Base-by-base conservation (phyloP, 2,329 filamentous ascomycete genomes). In the Aspergillus sp. region DNA sequence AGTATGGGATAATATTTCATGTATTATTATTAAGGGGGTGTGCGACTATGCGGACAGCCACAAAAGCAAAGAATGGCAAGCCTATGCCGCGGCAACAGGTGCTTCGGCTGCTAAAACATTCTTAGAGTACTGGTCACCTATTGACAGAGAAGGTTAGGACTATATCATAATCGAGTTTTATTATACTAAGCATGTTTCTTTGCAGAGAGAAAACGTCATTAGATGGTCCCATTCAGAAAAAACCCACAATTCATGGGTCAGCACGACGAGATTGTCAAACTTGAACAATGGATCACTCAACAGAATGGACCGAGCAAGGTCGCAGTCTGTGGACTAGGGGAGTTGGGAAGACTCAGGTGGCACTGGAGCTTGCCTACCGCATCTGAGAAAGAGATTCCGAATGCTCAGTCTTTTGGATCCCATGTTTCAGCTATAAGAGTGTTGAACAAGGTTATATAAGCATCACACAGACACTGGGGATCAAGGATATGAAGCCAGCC, bases 291-390 rank as follows among this genome's bases (percentile, higher is more conserved):
- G 9, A 43, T 51, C 7, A 8, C 19, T 4, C 13, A 26, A 19
- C 19, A 35, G 2, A 27, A 49, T 8, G 42, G 43, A 28, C 36
- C 40, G 12, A 39, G 27, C 9, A 56, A 47, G n/a, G 29, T 52
- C 26, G 53, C 54, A 7, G 49, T 61, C 8, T 33, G 27, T n/a
- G 58, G 56, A 7, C 41, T 59, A 7, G 57, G 54, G 57, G 59
- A 12, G 40, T 59, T 27, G 58, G 59, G 13, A 62, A 62, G 40
- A 59, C 60, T 0, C 58, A 61, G 32, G 37, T 61, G 1, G 57
- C 50, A 9, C 43, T 61, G 7, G 55, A 61, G 44, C 32, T 61
- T 26, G 50, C 56, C 9, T 57, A 60, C 40, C 47, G 45, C 31
- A 43, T 52, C 30, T 47, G 42, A 33, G 44, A 55, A n/a, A 45